Percentiles rank a stretch among this genome's conserved stretches.
Evolutionary conservation across 345 rosid species (phyloP).

Genomic region (Brassica juncea): DNA sequence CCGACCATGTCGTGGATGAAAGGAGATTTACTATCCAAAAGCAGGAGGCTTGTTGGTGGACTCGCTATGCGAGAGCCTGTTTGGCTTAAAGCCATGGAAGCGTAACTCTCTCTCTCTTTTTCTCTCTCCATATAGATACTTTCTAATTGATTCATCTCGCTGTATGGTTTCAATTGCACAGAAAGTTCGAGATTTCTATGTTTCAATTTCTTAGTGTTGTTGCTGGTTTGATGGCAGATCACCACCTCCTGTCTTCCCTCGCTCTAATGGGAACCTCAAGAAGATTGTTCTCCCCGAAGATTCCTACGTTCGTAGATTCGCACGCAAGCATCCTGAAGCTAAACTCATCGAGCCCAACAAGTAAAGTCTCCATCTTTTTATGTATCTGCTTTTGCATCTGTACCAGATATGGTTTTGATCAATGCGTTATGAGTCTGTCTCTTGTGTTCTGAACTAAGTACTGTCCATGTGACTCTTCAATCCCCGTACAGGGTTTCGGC

Average conservation of each 20-base stretch:
- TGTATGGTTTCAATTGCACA: not conserved
- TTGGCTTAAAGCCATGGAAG: slow-evolving; percentile 95
- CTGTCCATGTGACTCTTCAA: not conserved
- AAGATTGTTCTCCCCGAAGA: slow-evolving; percentile 82
- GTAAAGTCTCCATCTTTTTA: slow-evolving; percentile 42
- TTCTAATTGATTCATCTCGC: not conserved
- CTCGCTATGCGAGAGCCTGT: slow-evolving; percentile 69
- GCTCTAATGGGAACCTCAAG: slow-evolving; percentile 61
- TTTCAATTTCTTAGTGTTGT: slow-evolving; percentile 8
- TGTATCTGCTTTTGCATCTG: not conserved
- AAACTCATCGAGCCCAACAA: slow-evolving; percentile 62
- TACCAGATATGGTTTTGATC: slow-evolving; percentile 2
- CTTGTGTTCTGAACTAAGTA: slow-evolving; percentile 8
- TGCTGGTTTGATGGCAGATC: slow-evolving; percentile 29
- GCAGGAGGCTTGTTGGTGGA: slow-evolving; percentile 86
- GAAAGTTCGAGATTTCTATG: slow-evolving; percentile 13
- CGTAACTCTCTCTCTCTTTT: slow-evolving; percentile 48
- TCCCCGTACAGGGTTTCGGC: slow-evolving; percentile 49
- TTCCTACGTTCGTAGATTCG: slow-evolving; percentile 67
- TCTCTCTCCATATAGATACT: not conserved
- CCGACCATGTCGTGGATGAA: slow-evolving; percentile 75
- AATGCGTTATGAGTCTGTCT: not conserved
- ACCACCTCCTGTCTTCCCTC: slow-evolving; percentile 81
- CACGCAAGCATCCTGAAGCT: slow-evolving; percentile 56
- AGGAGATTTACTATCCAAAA: slow-evolving; percentile 75